Evolutionary conservation across 176 grass and related monocot genomes (phyloP).

Genomic region (Raddia distichophylla): DNA sequence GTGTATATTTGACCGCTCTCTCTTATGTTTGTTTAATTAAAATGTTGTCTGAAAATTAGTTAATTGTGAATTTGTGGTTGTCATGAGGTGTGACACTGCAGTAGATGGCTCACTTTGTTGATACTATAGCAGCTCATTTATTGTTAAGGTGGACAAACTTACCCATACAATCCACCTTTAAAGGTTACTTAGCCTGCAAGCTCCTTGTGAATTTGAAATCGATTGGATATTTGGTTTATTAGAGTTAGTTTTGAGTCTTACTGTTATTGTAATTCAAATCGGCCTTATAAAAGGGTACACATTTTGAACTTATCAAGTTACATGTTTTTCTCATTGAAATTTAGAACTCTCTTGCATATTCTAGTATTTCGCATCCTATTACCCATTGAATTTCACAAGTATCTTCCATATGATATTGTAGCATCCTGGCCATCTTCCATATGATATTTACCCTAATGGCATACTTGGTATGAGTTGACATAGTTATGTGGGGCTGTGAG

Average conservation of each 20-base stretch:
- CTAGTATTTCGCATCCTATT: neutral
- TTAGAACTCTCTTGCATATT: neutral
- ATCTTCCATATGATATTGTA: neutral
- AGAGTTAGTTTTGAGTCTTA: neutral
- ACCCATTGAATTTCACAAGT: neutral
- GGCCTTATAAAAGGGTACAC: neutral
- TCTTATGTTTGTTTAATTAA: neutral
- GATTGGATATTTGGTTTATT: neutral
- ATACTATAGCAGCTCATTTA: neutral
- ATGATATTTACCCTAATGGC: neutral
- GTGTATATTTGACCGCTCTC: conserved; percentile 23
- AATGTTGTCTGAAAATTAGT: neutral
- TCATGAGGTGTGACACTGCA: neutral
- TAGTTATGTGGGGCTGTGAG: neutral
- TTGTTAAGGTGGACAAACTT: neutral
- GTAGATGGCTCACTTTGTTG: neutral
- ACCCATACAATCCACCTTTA: neutral
- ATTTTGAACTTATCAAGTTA: neutral
- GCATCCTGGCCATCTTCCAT: neutral
- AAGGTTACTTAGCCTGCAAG: neutral
- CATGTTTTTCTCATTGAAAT: neutral
- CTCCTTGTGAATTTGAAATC: neutral
- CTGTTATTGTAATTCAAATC: neutral
- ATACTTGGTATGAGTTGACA: neutral
- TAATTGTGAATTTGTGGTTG: neutral